Base-by-base conservation (phyloP, 106 monocot species). In the Alisma plantagoaquatica region DNA sequence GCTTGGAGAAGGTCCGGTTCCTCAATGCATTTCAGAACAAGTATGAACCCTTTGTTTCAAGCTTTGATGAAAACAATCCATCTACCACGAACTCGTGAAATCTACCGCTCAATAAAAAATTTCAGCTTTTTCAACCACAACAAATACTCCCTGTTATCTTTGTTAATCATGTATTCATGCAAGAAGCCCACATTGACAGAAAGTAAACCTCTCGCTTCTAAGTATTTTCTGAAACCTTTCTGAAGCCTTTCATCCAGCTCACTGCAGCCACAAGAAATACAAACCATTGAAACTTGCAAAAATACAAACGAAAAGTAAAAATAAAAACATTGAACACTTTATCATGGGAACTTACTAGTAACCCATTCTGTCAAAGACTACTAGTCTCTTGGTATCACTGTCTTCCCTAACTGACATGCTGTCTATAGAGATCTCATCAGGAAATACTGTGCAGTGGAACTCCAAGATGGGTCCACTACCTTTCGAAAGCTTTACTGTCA, bases 101-200 rank as follows among this genome's bases (percentile, higher is more conserved):
- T 27, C 45, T 58, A 87, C 33, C 78, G 74, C 57, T 67, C 35
- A 15, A 75, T 49, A 51, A 82, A 73, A 27, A 63, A 18, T 69
- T 82, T 78, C 54, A 87, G 31, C 35, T 72, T 66, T 57, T 50
- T 72, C 41, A 87, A 32, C 87, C 87, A 87, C 44, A 54, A 8
- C 63, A 82, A 54, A 61, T 78, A 87, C 43, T 87, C 87, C 7
- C 66, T 67, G 46, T 75, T 75, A 33, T 87, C 87, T 66, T 87
- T 87, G 75, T 87, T 78, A 33, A 82, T 67, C 87, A 82, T 87
- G 70, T 78, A 87, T 59, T 78, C 81, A 31, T 82, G 87, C 68
- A 87, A 66, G 62, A 75, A 87, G 52, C 71, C 70, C 16, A 74
- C 78, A 0, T 59, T 75, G 27, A 60, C 59, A 10, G 77, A 49